Base-by-base conservation (phyloP, 1,284 basidiomycete species). In the Ceratobasidium sp. region DNA sequence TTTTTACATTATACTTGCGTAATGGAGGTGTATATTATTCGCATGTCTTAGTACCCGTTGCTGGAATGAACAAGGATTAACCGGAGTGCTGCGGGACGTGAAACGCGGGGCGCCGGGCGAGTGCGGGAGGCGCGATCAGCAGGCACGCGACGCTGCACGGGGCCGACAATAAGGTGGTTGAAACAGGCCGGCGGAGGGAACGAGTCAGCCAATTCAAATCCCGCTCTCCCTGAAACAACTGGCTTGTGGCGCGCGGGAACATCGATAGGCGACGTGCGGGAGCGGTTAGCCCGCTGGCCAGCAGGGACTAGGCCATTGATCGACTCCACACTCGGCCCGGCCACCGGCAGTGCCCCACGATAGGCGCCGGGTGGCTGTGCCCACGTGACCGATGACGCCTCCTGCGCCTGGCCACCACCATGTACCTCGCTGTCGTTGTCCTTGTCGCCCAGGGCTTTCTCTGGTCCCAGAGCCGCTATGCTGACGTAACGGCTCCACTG, bases 401-500 rank as follows among this genome's bases (percentile, higher is more conserved):
- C 41, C 24, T 39, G 13, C 58, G 4, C 8, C 27, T 27, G 41
- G 58, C 68, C 68, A 71, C 58, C 58, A 72, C 31, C 46, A 72
- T 72, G 69, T 48, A 46, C 43, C 41, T 62, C 31, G 29, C 58
- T 7, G 43, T 46, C 13, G 34, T 62, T 19, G 69, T 37, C 24
- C 69, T 72, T 5, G 37, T 72, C 37, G 69, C 58, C 58, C 69
- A 76, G 34, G 76, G 66, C 46, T 59, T 76, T 49, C 74, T 76
- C n/a, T 76, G 76, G 76, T 66, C 76, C 24, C 58, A 74, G 43
- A 62, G 62, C 62, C 74, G 74, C 24, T 76, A 76, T 71, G 65
- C 75, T 54, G 65, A 62, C 41, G 74, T 63, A 75, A 63, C 49
- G 53, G 5, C 31, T 34, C 31, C 22, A 11, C 13, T 27, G 29